Percentiles rank a stretch among this genome's conserved stretches.
Conservation (phyloP, 257 asterid genomes). For the Salvia splendens region DNA sequence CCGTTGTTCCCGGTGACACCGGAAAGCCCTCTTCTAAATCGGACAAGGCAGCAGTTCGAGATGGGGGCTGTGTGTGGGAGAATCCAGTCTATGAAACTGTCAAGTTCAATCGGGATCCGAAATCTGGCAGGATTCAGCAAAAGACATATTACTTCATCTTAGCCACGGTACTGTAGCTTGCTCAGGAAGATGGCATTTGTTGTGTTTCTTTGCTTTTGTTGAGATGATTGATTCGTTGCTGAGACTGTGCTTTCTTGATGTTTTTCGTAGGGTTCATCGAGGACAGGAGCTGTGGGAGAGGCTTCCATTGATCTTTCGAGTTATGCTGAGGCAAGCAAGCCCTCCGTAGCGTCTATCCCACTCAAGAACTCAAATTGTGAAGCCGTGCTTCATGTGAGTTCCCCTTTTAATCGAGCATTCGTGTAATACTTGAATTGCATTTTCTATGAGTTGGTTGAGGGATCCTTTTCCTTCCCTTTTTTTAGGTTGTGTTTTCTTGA, state of each 20-base stretch:
- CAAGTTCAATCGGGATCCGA: constrained; percentile 66
- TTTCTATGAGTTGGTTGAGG: constrained; percentile 14
- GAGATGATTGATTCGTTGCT: constrained; percentile 22
- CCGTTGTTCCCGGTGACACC: constrained; percentile 76
- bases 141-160: constrained; percentile 68
- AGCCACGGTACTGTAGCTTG: constrained; percentile 56
- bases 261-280: constrained; percentile 50
- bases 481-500: constrained; percentile 1
- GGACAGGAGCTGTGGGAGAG: constrained; percentile 66
- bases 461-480: neutral
- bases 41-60: constrained; percentile 64
- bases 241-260: constrained; percentile 23
- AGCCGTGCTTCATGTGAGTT: constrained; percentile 65
- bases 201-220: constrained; percentile 28
- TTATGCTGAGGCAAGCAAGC: constrained; percentile 70
- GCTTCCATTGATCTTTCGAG: constrained; percentile 71
- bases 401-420: neutral
- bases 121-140: constrained; percentile 79
- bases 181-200: constrained; percentile 7
- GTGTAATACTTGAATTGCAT: too few relatives aligned
- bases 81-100: constrained; percentile 74
- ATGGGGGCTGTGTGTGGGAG: constrained; percentile 84
- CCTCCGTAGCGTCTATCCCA: constrained; percentile 65
- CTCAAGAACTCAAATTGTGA: constrained; percentile 64
- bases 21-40: constrained; percentile 70